phyloP scores from a whole-genome alignment of 148 eudicot genomes.

The Dysphania ambrosioides region DNA sequence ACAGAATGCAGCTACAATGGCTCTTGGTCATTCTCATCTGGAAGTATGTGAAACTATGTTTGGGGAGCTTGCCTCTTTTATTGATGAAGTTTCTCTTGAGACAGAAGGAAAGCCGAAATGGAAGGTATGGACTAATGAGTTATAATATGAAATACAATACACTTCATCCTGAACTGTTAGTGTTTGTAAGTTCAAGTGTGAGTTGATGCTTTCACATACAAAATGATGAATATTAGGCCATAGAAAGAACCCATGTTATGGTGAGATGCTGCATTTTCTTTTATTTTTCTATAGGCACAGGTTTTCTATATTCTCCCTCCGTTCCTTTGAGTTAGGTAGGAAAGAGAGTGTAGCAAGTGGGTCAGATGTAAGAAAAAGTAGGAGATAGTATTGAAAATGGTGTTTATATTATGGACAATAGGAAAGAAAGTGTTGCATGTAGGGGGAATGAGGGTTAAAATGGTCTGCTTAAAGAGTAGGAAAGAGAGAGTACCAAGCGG shows the following conservation, averaged over 20 bases:
- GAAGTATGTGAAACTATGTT: conserved; percentile 93
- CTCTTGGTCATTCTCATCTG: conserved; percentile 96
- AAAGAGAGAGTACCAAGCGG: too few relatives aligned
- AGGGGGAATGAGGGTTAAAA: too few relatives aligned
- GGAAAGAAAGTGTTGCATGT: too few relatives aligned
- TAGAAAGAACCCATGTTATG: background rate
- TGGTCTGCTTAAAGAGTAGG: too few relatives aligned
- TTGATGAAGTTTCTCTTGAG: conserved; percentile 84
- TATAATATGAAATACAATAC: background rate
- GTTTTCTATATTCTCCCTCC: too few relatives aligned
- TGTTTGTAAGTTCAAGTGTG: background rate
- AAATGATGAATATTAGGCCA: background rate
- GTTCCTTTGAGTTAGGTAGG: too few relatives aligned
- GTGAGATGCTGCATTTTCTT: background rate
- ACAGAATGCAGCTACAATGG: conserved; percentile 98
- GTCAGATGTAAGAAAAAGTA: too few relatives aligned
- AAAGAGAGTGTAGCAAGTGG: too few relatives aligned
- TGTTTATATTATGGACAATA: too few relatives aligned
- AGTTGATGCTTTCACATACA: conserved; percentile 2
- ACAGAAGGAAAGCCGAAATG: conserved; percentile 96
- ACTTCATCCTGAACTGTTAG: background rate
- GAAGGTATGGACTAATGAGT: conserved; percentile 62
- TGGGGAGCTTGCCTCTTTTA: conserved; percentile 82
- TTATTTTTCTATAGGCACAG: background rate
- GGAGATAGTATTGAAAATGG: too few relatives aligned